Conservation (phyloP, 2,329 filamentous ascomycete genomes). For the Rachicladosporium sp. region DNA sequence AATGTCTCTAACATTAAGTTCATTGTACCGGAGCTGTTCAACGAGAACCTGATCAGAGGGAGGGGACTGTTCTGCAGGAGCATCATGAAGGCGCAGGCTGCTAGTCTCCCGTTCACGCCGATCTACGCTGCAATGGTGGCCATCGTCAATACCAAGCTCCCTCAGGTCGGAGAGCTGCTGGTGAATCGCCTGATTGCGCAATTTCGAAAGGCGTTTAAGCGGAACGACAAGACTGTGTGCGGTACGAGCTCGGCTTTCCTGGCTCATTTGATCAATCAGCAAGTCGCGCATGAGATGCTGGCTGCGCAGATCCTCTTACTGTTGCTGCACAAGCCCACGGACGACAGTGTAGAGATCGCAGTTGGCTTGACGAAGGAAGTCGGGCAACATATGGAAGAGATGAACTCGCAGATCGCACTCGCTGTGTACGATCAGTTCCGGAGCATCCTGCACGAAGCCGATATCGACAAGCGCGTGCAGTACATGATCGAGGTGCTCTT, state of each 20-base stretch:
- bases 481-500: constrained; percentile 99
- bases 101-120: constrained; percentile 87
- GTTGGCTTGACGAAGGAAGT: constrained; percentile 88
- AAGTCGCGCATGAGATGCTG: constrained; percentile 87
- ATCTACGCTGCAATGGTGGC: constrained; percentile 94
- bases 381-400: constrained; percentile 86
- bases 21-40: constrained; percentile 91
- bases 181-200: constrained; percentile 76
- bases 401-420: constrained; percentile 77
- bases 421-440: constrained; percentile 93
- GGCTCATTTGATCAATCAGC: constrained; percentile 89
- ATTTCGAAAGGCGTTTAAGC: constrained; percentile 88
- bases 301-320: constrained; percentile 84
- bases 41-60: constrained; percentile 84
- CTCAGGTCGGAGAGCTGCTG: constrained; percentile 83
- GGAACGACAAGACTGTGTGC: constrained; percentile 95
- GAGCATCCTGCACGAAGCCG: constrained; percentile 87
- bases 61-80: constrained; percentile 87
- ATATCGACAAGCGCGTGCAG: constrained; percentile 95
- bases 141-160: constrained; percentile 94
- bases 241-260: constrained; percentile 87
- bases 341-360: constrained; percentile 95
- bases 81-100: constrained; percentile 97
- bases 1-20: constrained; percentile 96
- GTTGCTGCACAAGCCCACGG: constrained; percentile 88